Evolutionary conservation across 345 rosid species (phyloP), one percentile per base, ranked within the genome.

Genomic region (Bretschneidera sinensis): DNA sequence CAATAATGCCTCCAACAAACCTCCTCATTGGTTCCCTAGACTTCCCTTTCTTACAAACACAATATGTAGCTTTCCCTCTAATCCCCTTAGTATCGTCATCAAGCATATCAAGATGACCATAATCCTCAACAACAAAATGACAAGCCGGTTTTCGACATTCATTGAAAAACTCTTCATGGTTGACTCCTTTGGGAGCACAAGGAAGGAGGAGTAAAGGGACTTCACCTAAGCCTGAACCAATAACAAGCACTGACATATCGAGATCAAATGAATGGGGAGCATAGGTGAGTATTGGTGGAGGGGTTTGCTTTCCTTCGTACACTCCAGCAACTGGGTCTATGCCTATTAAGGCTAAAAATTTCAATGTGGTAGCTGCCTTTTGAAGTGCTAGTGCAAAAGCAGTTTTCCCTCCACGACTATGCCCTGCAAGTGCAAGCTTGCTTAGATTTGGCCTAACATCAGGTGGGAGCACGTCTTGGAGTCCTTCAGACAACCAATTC

Each of bases 321-420:
- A 71, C 79, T 71, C 96, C 98, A 66, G 83, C 92, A 11, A 86
- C 91, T 0, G 96, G 96, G 74, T 92, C 98, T 57, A 91, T 71
- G 33, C 98, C 98, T 14, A 91, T 82, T 28, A 91, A 51, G 51
- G 90, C 82, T 21, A 78, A 76, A 63, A 85, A 83, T 43, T 73
- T 83, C 25, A 86, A 18, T 1, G 62, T 9, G 17, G 85, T 69
- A 9, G 60, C 51, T 13, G 51, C 56, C 61, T 82, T 85, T 50
- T 51, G 45, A 1, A 92, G 64, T 48, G 98, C 91, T 0, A 81
- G 65, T 0, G 83, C 96, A 25, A 87, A 92, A 2, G 97, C 97
- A 6, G 85, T 66, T 68, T 89, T 92, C 69, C 98, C 96, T 0
- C 98, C 97, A 0, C 96, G 84, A 69, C 96, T 87, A 66, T 92